These are phyloP conservation scores for Warburgia ugandensis DNA, from an alignment of 164 flowering plant genomes.

Conservation along the genomic window DNA sequence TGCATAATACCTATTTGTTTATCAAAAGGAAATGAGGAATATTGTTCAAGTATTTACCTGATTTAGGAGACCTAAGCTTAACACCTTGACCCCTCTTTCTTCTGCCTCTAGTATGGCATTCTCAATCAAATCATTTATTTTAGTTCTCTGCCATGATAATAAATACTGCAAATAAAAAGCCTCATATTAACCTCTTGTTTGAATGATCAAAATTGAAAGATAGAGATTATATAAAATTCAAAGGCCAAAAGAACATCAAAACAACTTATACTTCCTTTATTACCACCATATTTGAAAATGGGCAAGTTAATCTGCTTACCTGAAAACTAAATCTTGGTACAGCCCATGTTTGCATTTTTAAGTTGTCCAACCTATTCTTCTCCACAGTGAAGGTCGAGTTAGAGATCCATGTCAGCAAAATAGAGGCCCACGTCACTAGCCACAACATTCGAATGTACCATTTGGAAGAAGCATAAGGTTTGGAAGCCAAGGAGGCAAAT, in stretches of 20 bases:
- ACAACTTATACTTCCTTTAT: too few species aligned
- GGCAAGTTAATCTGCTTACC: too few species aligned
- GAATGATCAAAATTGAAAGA: too few species aligned
- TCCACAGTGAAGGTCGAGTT: slow-evolving; percentile 48
- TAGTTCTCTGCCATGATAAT: slow-evolving; percentile 29
- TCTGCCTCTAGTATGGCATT: slow-evolving; percentile 65
- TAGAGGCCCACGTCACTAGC: slow-evolving; percentile 46
- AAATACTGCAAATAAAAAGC: neutral
- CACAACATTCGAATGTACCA: slow-evolving; percentile 62
- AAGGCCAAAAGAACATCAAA: too few species aligned
- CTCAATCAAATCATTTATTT: slow-evolving; percentile 49
- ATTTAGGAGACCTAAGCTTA: slow-evolving; percentile 63
- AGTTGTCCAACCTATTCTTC: slow-evolving; percentile 36
- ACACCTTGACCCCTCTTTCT: slow-evolving; percentile 42
- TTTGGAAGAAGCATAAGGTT: slow-evolving; percentile 43
- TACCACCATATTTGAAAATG: too few species aligned
- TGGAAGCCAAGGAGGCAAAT: slow-evolving; percentile 49
- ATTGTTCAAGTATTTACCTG: slow-evolving; percentile 38
- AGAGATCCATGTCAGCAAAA: slow-evolving; percentile 37
- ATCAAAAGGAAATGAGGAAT: too few species aligned
- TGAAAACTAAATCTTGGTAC: slow-evolving; percentile 54
- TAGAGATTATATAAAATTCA: too few species aligned
- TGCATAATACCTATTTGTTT: too few species aligned
- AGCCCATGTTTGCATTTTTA: slow-evolving; percentile 62
- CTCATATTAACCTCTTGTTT: neutral